Base-by-base conservation (phyloP, 2,329 filamentous ascomycete species). In the Rhinocladiella mackenziei region DNA sequence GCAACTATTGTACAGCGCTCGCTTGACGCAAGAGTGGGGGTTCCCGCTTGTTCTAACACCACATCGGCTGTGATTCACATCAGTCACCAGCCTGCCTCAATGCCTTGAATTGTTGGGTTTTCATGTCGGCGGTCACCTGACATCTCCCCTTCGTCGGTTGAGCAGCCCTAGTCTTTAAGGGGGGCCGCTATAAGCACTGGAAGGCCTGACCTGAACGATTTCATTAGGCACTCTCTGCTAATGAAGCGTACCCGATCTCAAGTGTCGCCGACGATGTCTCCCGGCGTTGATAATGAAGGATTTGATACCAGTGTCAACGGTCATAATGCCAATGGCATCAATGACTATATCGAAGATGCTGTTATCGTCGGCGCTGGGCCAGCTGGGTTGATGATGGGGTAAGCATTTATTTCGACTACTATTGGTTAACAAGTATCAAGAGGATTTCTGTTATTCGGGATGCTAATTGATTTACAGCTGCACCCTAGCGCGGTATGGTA, bases 401-500 rank as follows among this genome's bases (percentile, higher is more conserved):
- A 58, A 36, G 60, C n/a, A n/a, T n/a, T n/a, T n/a, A n/a, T n/a
- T n/a, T n/a, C n/a, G n/a, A n/a, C n/a, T n/a, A n/a, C n/a, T n/a
- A n/a, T n/a, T n/a, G n/a, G n/a, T n/a, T n/a, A n/a, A n/a, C n/a
- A n/a, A n/a, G n/a, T n/a, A n/a, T n/a, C n/a, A n/a, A n/a, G n/a
- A n/a, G n/a, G n/a, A n/a, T n/a, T n/a, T n/a, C n/a, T n/a, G n/a
- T n/a, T n/a, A n/a, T n/a, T n/a, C n/a, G n/a, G n/a, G n/a, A n/a
- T n/a, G n/a, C n/a, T n/a, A n/a, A n/a, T n/a, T n/a, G n/a, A n/a
- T n/a, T n/a, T n/a, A n/a, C n/a, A n/a, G n/a, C n/a, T n/a, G 71
- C 23, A 74, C 77, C 53, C 69, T 87, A 25, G 75, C 76, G 13
- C 74, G 82, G 6, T 84, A 78, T 56, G 83, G 83, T 10, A 77